These are phyloP conservation scores for Hyaloperonospora brassicae DNA, from an alignment of 352 stramenopile species.

Conservation along the genomic window DNA sequence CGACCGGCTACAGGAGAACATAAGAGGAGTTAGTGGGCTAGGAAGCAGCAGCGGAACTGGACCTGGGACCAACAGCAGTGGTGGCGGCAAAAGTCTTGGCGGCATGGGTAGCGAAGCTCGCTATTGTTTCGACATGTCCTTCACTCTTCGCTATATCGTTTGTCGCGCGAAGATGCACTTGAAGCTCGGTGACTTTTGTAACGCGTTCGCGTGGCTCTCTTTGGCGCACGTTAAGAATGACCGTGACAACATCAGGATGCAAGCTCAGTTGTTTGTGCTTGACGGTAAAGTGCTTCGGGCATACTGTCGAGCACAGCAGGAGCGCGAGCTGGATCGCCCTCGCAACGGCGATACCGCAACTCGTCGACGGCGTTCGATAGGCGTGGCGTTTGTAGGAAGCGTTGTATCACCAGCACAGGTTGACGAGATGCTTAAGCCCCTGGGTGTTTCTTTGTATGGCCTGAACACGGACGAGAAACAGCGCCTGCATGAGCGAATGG, in stretches of 20 bases:
- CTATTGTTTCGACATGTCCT: conserved; percentile 78
- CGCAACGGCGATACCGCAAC: conserved; percentile 15
- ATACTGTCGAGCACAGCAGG: conserved; percentile 49
- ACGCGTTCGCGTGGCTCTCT: conserved; percentile 66
- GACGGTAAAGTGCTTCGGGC: conserved; percentile 55
- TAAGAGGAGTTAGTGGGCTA: conserved; percentile 42
- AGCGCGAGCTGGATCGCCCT: conserved; percentile 23
- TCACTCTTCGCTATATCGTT: conserved; percentile 61
- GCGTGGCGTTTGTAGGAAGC: conserved; percentile 17
- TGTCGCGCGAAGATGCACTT: conserved; percentile 61
- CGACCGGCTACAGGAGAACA: conserved; percentile 62
- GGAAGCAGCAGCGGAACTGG: conserved; percentile 43
- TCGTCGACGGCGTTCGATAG: conserved; percentile 18
- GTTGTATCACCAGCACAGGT: conserved; percentile 32
- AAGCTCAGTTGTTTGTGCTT: conserved; percentile 59
- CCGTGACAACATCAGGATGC: conserved; percentile 54
- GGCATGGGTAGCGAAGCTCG: conserved; percentile 70
- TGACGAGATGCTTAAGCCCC: conserved; percentile 47
- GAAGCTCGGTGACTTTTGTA: conserved; percentile 38
- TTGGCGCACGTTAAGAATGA: conserved; percentile 71
- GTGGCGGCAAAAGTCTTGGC: conserved; percentile 47
- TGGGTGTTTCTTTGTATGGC: conserved; percentile 56
- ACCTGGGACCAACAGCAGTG: conserved; percentile 35
- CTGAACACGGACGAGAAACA: conserved; percentile 56
- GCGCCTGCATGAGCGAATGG: conserved; percentile 41